Percentiles rank a stretch among this genome's conserved stretches.
Conservation (phyloP, 805 yeast genomes). For the Zygosaccharomyces rouxii region DNA sequence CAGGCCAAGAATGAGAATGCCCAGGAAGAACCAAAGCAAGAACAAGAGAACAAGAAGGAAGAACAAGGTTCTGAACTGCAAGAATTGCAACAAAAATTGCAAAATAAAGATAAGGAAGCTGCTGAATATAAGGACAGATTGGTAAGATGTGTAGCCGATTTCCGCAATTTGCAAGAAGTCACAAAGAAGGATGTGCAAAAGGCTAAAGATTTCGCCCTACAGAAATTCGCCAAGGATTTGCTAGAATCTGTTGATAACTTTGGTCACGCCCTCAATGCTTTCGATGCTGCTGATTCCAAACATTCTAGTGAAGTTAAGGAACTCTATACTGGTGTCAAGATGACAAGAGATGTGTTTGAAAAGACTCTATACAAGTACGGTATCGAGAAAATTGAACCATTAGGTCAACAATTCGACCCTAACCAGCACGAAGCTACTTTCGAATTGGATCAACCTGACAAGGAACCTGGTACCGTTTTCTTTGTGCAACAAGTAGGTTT, state of each 20-base stretch:
- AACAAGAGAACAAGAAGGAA: conserved; percentile 6
- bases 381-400: conserved; percentile 70
- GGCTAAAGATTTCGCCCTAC: conserved; percentile 85
- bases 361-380: conserved; percentile 82
- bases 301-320: conserved; percentile 62
- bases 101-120: conserved; percentile 62
- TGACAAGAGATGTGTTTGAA: conserved; percentile 84
- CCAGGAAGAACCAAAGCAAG: conserved; percentile 17
- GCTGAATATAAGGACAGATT: conserved; percentile 81
- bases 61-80: conserved; percentile 1
- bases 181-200: conserved; percentile 83
- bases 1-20: conserved; percentile 5
- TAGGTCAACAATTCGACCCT: conserved; percentile 85
- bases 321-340: conserved; percentile 80
- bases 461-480: conserved; percentile 89
- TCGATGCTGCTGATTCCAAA: conserved; percentile 55
- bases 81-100: conserved; percentile 47
- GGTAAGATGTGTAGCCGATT: conserved; percentile 82
- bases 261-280: conserved; percentile 75
- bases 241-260: conserved; percentile 88
- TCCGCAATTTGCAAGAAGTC: conserved; percentile 86
- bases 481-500: conserved; percentile 90
- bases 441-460: conserved; percentile 79
- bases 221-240: conserved; percentile 85
- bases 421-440: conserved; percentile 90